phyloP scores from a whole-genome alignment of 768 basidiomycete species.

The Podaxis pistillaris region DNA sequence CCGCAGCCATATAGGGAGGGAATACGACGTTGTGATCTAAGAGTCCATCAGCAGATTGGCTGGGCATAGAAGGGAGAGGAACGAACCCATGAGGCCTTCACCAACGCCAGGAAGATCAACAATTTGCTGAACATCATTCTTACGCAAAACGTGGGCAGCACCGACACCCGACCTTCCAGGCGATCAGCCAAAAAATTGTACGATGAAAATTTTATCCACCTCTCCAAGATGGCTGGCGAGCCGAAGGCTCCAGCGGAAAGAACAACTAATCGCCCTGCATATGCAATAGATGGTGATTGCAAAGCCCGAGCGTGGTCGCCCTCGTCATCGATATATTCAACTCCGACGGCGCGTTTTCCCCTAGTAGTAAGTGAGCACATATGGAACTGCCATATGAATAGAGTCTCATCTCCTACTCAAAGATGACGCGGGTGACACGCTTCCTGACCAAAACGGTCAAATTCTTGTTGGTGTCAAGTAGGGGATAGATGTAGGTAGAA shows the following conservation, averaged over 20 bases:
- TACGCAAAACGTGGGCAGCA: slow-evolving; percentile 41
- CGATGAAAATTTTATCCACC: slow-evolving; percentile 18
- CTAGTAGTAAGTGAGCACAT: slow-evolving; percentile 23
- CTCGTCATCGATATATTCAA: slow-evolving; percentile 47
- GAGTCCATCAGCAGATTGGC: background rate
- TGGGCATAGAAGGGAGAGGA: background rate
- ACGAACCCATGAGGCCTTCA: slow-evolving; percentile 57
- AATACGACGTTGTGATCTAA: slow-evolving; percentile 41
- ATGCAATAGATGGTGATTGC: slow-evolving; percentile 24
- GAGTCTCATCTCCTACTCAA: slow-evolving; percentile 36
- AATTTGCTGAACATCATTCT: slow-evolving; percentile 44
- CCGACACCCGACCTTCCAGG: slow-evolving; percentile 51
- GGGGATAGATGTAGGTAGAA: slow-evolving; percentile 50
- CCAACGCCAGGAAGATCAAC: slow-evolving; percentile 78
- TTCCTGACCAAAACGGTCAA: slow-evolving; percentile 38
- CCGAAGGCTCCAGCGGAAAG: slow-evolving; percentile 55
- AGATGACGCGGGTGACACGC: slow-evolving; percentile 46
- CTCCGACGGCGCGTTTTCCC: slow-evolving; percentile 42
- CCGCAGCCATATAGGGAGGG: slow-evolving; percentile 39
- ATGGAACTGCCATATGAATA: background rate
- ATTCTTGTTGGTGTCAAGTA: slow-evolving; percentile 37
- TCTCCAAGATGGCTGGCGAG: slow-evolving; percentile 53
- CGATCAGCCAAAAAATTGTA: background rate
- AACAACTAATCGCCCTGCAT: slow-evolving; percentile 45
- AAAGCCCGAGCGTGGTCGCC: slow-evolving; percentile 23